Evolutionary conservation across 768 basidiomycete genomes (phyloP), one percentile per base, ranked within the genome.

Genomic region (Mycena albidolilacea): DNA sequence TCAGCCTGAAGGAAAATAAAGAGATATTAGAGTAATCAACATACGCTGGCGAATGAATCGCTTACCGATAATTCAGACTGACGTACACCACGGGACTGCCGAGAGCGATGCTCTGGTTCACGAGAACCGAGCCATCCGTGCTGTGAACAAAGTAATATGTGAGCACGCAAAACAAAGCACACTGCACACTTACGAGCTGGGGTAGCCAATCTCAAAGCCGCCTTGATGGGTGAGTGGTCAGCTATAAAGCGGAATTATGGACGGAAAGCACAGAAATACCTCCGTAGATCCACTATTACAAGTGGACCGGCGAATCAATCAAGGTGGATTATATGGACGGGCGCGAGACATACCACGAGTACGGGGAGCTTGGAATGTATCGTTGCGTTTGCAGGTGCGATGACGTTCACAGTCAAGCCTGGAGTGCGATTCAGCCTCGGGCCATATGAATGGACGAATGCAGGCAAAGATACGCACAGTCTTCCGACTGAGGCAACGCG

Each of bases 371-470:
- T 82, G 1, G 82, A 83, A 2, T 70, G 64, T 0, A 83, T 71
- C 1, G 80, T 81, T 9, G 82, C 79, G 44, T 62, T 73, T 7
- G 79, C 75, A 44, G 88, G 86, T 17, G 78, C 78, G 19, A 85
- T 70, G n/a, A 88, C 82, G 62, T 88, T 88, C 39, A 88, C 61
- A 6, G 82, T 86, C 58, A 88, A 71, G 74, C 85, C 81, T 83
- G 48, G 46, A 3, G 2, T 8, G 30, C 6, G n/a, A 38, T n/a
- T 43, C 35, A 35, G 21, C 19, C 23, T 9, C 37, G 3, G 4
- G 30, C 30, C 30, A 30, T 30, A 30, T 30, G 30, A 58, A 67
- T 38, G 15, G 35, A 50, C 19, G 10, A 35, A 44, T 17, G 15
- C 9, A n/a, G 15, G 50, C 12, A 41, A 17, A 21, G 0, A 10